Evolutionary conservation across 2,329 filamentous ascomycete genomes (phyloP).

Genomic region (Penicillium sp.): DNA sequence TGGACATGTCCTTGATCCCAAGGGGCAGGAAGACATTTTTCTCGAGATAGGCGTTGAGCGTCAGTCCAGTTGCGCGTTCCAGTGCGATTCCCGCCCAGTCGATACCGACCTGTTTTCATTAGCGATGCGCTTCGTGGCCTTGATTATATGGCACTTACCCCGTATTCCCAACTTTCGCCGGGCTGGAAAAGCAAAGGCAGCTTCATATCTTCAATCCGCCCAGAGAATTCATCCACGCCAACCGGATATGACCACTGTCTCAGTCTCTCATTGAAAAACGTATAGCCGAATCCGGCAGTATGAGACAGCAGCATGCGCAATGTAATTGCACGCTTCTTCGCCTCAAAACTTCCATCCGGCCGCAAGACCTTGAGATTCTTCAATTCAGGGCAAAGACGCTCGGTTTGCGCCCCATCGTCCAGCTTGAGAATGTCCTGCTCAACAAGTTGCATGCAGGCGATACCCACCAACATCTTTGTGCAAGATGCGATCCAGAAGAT

Average conservation of each 20-base stretch:
- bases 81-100: conserved; percentile 54
- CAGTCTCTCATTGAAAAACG: conserved; percentile 48
- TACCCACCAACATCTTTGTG: conserved; percentile 44
- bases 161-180: conserved; percentile 59
- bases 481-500: conserved; percentile 43
- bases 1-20: conserved; percentile 49
- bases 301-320: not conserved
- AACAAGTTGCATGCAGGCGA: conserved; percentile 48
- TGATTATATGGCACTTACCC: conserved; percentile 36
- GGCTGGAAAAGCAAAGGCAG: conserved; percentile 60
- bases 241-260: conserved; percentile 41
- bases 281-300: not conserved
- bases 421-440: conserved; percentile 42
- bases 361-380: not conserved
- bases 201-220: conserved; percentile 50
- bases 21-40: conserved; percentile 49
- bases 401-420: conserved; percentile 33
- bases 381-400: not conserved
- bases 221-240: conserved; percentile 53
- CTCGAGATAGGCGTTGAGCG: conserved; percentile 50
- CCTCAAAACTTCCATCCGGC: not conserved
- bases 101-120: conserved; percentile 41
- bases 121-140: not conserved
- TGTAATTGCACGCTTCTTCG: not conserved
- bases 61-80: conserved; percentile 43